Percentiles rank a stretch among this genome's conserved stretches.
phyloP scores from a whole-genome alignment of 495 filamentous ascomycete species.

The Podospora australis region DNA sequence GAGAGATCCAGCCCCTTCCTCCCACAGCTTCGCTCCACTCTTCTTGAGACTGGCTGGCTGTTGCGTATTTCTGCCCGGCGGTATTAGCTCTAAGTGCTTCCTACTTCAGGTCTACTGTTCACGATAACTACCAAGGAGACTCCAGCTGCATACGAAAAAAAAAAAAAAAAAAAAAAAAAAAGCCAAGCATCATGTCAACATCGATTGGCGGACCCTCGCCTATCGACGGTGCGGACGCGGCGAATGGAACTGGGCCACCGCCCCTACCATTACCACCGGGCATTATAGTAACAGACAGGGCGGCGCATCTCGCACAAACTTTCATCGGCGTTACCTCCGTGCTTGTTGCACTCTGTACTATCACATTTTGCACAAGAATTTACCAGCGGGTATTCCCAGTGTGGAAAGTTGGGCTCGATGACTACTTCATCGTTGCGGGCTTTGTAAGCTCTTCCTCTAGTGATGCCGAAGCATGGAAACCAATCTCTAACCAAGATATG shows the following conservation, averaged over 20 bases:
- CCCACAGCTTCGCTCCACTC: neutral
- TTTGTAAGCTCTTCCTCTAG: constrained; percentile 16
- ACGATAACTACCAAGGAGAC: neutral
- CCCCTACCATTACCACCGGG: neutral
- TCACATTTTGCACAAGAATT: constrained; percentile 19
- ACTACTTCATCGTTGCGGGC: constrained; percentile 18
- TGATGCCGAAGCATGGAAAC: too few relatives aligned
- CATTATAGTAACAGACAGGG: constrained; percentile 8
- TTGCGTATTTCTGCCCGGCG: neutral
- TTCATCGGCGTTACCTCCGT: constrained; percentile 15
- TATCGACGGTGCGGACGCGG: too few relatives aligned
- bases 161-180: too few relatives aligned
- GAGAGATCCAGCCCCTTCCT: neutral
- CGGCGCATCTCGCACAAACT: constrained; percentile 16
- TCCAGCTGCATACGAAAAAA: neutral
- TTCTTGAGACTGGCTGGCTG: neutral
- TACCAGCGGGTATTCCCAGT: constrained; percentile 19
- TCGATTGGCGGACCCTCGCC: too few relatives aligned
- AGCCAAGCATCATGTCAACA: too few relatives aligned
- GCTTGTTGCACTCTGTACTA: constrained; percentile 12
- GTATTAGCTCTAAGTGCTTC: neutral
- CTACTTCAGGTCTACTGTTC: neutral
- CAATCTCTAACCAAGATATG: neutral
- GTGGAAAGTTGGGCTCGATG: constrained; percentile 23
- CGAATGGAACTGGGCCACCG: neutral